Base-by-base conservation (phyloP, 441 rosid species). In the Populus hybrid region DNA sequence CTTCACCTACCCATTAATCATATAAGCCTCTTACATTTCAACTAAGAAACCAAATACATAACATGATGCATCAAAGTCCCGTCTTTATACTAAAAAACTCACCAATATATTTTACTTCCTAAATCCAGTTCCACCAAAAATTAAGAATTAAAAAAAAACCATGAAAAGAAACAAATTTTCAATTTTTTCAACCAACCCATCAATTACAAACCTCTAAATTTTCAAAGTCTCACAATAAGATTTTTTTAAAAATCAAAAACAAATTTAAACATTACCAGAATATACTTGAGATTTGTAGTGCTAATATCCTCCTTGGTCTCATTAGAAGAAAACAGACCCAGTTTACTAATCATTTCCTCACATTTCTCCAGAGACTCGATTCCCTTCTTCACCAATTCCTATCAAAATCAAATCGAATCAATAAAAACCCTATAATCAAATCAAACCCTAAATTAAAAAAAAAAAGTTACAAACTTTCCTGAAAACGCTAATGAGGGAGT, bases 281-380 rank as follows among this genome's bases (percentile, higher is more conserved):
- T 71, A 81, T 91, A 94, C 82, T 96, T 96, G 85, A 94, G 94
- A 86, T 90, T 86, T 70, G 85, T 40, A 18, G 97, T 94, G 89
- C 92, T 85, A 64, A 94, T 92, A 67, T 96, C 98, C 12, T 96
- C 97, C 79, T 90, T 94, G 24, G 96, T 87, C 86, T 96, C 99
- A 42, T 94, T 96, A 4, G 93, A 70, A 0, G 99, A 94, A 84
- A 96, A 96, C 70, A 96, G 69, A 7, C 96, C 98, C 20, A 96
- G 85, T 78, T 87, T 94, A 73, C 83, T 80, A 23, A 94, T 81
- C 99, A 93, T 93, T 73, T 93, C 97, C 78, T 94, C 98, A 65
- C 98, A 94, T 84, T 87, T 94, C 75, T 82, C 81, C 84, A 96
- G 79, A 69, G 80, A 83, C 34, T 86, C 89, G 53, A 93, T 86